Percentiles rank a stretch among this genome's conserved stretches.
Evolutionary conservation across 108 stramenopile species (phyloP).

Genomic region (Fistulifera pelliculosa): DNA sequence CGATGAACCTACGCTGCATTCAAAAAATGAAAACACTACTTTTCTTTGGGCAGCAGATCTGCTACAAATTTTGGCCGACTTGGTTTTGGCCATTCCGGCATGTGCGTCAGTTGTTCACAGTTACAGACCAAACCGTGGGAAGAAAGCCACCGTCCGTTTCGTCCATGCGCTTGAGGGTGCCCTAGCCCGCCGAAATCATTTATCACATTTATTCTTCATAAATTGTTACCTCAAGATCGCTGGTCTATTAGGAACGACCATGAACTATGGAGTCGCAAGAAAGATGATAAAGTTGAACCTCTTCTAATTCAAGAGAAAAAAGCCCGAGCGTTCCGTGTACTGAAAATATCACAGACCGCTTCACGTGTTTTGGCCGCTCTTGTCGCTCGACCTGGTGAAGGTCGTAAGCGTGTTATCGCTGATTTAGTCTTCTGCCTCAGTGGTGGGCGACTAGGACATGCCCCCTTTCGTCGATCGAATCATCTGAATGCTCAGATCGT

Average conservation of each 20-base stretch:
- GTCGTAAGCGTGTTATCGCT: slow-evolving; percentile 75
- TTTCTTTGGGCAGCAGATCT: slow-evolving; percentile 63
- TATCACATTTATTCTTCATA: slow-evolving; percentile 81
- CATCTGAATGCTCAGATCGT: background rate
- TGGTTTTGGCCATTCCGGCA: slow-evolving; percentile 83
- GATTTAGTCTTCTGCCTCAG: slow-evolving; percentile 79
- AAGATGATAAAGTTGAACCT: slow-evolving; percentile 11
- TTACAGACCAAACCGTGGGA: slow-evolving; percentile 21
- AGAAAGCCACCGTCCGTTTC: slow-evolving; percentile 10
- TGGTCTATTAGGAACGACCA: slow-evolving; percentile 10
- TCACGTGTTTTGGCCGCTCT: slow-evolving; percentile 76
- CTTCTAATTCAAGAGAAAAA: slow-evolving; percentile 7
- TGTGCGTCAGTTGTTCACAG: slow-evolving; percentile 82
- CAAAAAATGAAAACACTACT: slow-evolving; percentile 8
- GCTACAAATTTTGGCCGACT: slow-evolving; percentile 77
- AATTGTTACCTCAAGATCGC: slow-evolving; percentile 69
- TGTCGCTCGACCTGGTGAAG: slow-evolving; percentile 86
- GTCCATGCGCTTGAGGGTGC: slow-evolving; percentile 67
- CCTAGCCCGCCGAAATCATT: slow-evolving; percentile 67
- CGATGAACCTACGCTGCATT: background rate
- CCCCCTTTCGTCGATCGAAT: background rate
- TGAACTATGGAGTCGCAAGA: slow-evolving; percentile 8
- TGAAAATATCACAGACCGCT: slow-evolving; percentile 49
- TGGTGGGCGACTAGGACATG: slow-evolving; percentile 34
- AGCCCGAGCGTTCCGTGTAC: slow-evolving; percentile 20